These are phyloP conservation scores for Termitomyces sp. DNA, from an alignment of 768 basidiomycete genomes.

Conservation along the genomic window DNA sequence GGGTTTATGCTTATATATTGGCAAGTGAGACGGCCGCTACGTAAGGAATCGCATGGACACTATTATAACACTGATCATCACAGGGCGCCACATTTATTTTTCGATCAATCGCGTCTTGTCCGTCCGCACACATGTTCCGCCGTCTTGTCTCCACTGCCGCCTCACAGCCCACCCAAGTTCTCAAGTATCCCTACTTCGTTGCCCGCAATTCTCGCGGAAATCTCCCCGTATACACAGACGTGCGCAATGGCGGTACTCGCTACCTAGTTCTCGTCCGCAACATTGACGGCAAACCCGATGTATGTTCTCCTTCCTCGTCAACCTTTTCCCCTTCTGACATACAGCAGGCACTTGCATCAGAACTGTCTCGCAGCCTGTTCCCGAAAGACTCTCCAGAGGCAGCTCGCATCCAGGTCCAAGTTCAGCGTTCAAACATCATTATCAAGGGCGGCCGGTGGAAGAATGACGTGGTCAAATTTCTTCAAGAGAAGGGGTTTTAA, in stretches of 20 bases:
- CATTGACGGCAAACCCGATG: slow-evolving; percentile 57
- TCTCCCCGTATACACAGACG: slow-evolving; percentile 71
- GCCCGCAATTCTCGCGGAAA: slow-evolving; percentile 61
- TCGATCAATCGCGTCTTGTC: slow-evolving; percentile 6
- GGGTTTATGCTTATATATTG: slow-evolving; percentile 19
- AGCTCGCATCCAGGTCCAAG: slow-evolving; percentile 40
- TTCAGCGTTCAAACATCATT: slow-evolving; percentile 44
- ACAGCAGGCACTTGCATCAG: slow-evolving; percentile 50
- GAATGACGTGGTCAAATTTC: slow-evolving; percentile 54
- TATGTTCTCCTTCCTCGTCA: slow-evolving; percentile 26
- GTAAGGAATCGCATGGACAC: slow-evolving; percentile 12
- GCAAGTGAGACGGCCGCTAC: slow-evolving; percentile 14
- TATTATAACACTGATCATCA: slow-evolving; percentile 7
- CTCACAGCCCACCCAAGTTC: not conserved
- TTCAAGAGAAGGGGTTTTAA: slow-evolving; percentile 61
- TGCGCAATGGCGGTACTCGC: slow-evolving; percentile 60
- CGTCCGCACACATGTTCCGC: not conserved
- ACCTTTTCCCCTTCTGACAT: slow-evolving; percentile 10
- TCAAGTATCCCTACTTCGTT: slow-evolving; percentile 45
- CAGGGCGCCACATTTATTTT: slow-evolving; percentile 15
- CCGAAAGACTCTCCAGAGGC: slow-evolving; percentile 37
- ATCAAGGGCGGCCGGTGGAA: slow-evolving; percentile 64
- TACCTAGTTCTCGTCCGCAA: slow-evolving; percentile 58
- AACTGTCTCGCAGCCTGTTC: slow-evolving; percentile 50
- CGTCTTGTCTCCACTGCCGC: slow-evolving; percentile 7